Evolutionary conservation across 805 yeast species (phyloP), one percentile per base, ranked within the genome.

Genomic region (Maudiozyma saulgeensis): DNA sequence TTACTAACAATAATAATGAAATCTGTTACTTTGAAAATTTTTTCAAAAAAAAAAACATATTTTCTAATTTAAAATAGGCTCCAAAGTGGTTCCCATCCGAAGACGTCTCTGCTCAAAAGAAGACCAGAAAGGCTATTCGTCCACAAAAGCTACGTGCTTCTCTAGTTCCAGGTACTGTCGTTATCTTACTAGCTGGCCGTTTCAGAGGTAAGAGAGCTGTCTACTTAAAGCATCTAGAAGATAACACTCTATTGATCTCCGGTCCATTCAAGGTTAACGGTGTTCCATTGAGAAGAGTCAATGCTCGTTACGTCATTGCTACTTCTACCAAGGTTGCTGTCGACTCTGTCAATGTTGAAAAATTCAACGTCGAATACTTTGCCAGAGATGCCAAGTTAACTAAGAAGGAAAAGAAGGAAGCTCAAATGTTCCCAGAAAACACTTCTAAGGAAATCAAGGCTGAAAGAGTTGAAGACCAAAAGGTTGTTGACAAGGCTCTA

Each of bases 141-240:
- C 93, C 96, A 70, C 91, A 87, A 76, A 85, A 85, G 77, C 81
- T 91, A 75, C 89, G 97, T 76, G 80, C 95, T 68, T 84, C 96
- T 57, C 80, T 90, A 70, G 93, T 85, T 62, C 96, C 96, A 75
- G 98, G 98, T 74, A 84, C 97, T 69, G 96, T 90, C 63, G 80
- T 91, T 72, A 90, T 90, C 76, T 78, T 90, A 73, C 83, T 90
- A 71, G 96, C 98, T 68, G 98, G 98, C 74, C 87, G 96, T 77
- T 90, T 88, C 95, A 87, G 98, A 78, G 98, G 98, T 74, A 91
- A 90, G 87, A 89, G 98, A 79, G 98, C 91, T 67, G 97, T 90
- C 60, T 85, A 84, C 84, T 82, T 90, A 73, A 90, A 90, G 85
- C 77, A 84, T 74, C 81, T 91, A 70, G 96, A 88, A 78, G 98